Conservation (phyloP, 805 yeast species). For the Jamesozyma hellenica region DNA sequence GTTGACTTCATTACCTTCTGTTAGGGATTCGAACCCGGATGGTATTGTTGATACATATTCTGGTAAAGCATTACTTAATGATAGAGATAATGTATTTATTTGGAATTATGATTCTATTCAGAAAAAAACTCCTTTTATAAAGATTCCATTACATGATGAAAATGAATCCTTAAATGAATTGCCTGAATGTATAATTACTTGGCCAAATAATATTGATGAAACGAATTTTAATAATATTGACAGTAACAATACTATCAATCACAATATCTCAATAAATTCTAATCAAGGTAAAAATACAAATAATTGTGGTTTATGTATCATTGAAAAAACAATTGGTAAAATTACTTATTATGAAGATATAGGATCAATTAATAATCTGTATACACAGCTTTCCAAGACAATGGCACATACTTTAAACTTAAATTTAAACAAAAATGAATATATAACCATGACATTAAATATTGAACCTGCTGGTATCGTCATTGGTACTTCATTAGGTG, state of each 20-base stretch:
- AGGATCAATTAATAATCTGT: slow-evolving; percentile 31
- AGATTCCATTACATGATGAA: slow-evolving; percentile 24
- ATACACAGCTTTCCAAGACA: slow-evolving; percentile 20
- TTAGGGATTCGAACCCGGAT: not conserved
- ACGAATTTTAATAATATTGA: too few relatives aligned
- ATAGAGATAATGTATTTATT: slow-evolving; percentile 44
- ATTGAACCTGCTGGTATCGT: slow-evolving; percentile 70
- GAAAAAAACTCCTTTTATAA: slow-evolving; percentile 35
- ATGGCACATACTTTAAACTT: slow-evolving; percentile 20
- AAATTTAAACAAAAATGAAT: slow-evolving; percentile 34
- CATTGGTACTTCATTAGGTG: slow-evolving; percentile 58
- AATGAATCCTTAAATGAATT: slow-evolving; percentile 9
- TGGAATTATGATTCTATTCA: slow-evolving; percentile 65
- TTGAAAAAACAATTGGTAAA: slow-evolving; percentile 49
- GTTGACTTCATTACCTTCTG: slow-evolving; percentile 12
- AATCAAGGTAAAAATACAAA: not conserved
- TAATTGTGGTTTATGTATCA: slow-evolving; percentile 59
- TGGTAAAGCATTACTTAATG: slow-evolving; percentile 40
- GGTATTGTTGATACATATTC: slow-evolving; percentile 31
- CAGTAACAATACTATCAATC: not conserved
- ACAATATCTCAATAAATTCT: too few relatives aligned
- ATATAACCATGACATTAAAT: slow-evolving; percentile 44
- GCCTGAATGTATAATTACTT: slow-evolving; percentile 23
- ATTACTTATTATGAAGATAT: slow-evolving; percentile 67
- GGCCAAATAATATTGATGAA: slow-evolving; percentile 25